Evolutionary conservation across 2,329 filamentous ascomycete genomes (phyloP).

Genomic region (Aureobasidium sp.): DNA sequence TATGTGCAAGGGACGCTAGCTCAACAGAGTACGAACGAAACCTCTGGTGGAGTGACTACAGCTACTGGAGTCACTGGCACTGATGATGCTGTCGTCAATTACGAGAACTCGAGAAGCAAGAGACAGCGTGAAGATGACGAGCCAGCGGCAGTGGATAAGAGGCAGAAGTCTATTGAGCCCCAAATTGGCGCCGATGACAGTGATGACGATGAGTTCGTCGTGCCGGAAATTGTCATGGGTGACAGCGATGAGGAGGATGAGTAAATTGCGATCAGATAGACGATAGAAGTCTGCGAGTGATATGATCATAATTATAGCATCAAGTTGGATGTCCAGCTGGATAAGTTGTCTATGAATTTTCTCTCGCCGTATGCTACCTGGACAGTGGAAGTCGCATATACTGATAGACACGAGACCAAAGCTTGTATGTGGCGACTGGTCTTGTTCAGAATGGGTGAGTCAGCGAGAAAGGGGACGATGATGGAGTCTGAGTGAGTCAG

Average conservation of each 20-base stretch:
- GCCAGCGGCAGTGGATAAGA: neutral
- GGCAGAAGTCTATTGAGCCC: constrained; percentile 6
- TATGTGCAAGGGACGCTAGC: neutral
- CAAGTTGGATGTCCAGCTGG: too few relatives aligned
- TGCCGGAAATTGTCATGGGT: constrained; percentile 31
- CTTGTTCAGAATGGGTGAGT: too few relatives aligned
- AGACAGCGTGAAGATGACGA: neutral
- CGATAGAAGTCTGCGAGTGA: too few relatives aligned
- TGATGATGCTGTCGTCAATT: neutral
- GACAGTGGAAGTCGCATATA: too few relatives aligned
- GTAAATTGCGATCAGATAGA: neutral
- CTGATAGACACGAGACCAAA: too few relatives aligned
- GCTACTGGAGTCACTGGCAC: neutral
- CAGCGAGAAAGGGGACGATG: too few relatives aligned
- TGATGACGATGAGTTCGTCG: constrained; percentile 32
- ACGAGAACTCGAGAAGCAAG: neutral
- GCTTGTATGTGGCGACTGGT: too few relatives aligned
- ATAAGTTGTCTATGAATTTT: too few relatives aligned
- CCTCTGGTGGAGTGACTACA: neutral
- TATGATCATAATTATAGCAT: too few relatives aligned
- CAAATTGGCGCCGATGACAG: constrained; percentile 19
- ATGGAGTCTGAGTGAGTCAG: too few relatives aligned
- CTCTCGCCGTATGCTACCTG: too few relatives aligned
- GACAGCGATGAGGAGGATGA: constrained; percentile 26
- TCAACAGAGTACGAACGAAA: neutral